phyloP scores from a whole-genome alignment of 176 grass and related monocot species.

The Chloris gayana region DNA sequence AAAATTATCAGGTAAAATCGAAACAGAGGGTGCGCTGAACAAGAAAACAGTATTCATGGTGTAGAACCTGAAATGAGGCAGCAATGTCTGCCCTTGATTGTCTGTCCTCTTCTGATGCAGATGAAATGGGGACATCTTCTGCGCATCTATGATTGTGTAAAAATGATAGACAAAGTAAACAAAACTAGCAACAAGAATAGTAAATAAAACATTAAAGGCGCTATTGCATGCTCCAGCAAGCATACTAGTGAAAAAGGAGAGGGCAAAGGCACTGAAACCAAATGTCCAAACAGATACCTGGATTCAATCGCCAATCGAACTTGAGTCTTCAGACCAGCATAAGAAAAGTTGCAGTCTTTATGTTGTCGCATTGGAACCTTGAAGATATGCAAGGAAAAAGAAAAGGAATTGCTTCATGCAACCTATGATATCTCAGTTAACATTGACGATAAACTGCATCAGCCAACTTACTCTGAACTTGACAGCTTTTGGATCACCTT shows the following conservation, averaged over 20 bases:
- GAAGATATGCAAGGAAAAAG: constrained; percentile 31
- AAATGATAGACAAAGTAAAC: constrained; percentile 24
- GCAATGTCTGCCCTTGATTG: constrained; percentile 79
- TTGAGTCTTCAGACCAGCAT: constrained; percentile 99
- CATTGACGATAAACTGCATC: constrained; percentile 4
- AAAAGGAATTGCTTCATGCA: constrained; percentile 30
- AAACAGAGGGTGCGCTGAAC: not conserved
- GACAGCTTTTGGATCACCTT: constrained; percentile 73
- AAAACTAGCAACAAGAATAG: constrained; percentile 22
- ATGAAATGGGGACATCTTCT: constrained; percentile 63
- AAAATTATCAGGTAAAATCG: constrained; percentile 27
- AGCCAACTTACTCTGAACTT: constrained; percentile 85
- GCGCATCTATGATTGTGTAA: constrained; percentile 47
- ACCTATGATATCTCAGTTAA: not conserved
- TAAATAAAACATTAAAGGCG: not conserved
- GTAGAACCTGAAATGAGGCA: constrained; percentile 93
- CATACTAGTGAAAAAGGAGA: constrained; percentile 15
- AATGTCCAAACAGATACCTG: constrained; percentile 61
- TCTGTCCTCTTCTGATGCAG: constrained; percentile 65
- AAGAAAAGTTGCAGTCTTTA: constrained; percentile 99
- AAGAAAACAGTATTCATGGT: constrained; percentile 9
- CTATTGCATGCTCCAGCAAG: constrained; percentile 28
- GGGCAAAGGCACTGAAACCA: not conserved
- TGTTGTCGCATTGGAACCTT: constrained; percentile 98
- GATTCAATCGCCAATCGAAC: constrained; percentile 89